These are phyloP conservation scores for Cladosporium sp. DNA, from an alignment of 2,329 filamentous ascomycete genomes.

Conservation along the genomic window DNA sequence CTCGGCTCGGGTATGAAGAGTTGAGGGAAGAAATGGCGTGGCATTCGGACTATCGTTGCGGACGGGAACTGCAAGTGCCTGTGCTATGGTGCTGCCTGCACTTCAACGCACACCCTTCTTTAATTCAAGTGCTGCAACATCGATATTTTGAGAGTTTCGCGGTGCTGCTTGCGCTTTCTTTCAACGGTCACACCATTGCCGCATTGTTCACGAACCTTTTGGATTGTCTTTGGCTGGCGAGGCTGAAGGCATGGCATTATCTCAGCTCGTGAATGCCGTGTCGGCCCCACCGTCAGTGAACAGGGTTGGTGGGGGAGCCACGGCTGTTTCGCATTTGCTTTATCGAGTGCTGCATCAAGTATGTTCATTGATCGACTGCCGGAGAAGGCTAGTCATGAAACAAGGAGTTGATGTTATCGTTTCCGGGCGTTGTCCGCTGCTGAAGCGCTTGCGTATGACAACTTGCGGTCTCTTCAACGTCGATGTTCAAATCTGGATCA, in stretches of 20 bases:
- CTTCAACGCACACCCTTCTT: no score
- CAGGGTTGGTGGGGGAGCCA: no score
- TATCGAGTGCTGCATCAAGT: neutral
- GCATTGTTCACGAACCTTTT: neutral
- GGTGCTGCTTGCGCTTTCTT: neutral
- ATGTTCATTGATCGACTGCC: no score
- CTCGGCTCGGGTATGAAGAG: neutral
- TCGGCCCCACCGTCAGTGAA: no score
- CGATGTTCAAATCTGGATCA: neutral
- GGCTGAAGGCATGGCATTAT: neutral
- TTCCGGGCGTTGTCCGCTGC: no score
- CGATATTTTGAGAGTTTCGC: no score
- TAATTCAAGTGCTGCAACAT: no score
- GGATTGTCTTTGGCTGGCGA: neutral
- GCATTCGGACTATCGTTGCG: neutral
- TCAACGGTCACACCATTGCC: neutral
- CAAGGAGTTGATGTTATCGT: no score
- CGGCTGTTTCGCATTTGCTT: neutral
- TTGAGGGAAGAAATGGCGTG: neutral
- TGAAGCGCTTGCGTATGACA: no score
- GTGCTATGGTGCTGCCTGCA: no score
- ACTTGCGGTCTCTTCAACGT: no score
- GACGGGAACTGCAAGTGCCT: neutral
- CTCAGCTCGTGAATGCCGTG: neutral
- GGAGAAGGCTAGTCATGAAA: no score